These are phyloP conservation scores for Podaxis sp. DNA, from an alignment of 768 basidiomycete genomes.

Conservation along the genomic window DNA sequence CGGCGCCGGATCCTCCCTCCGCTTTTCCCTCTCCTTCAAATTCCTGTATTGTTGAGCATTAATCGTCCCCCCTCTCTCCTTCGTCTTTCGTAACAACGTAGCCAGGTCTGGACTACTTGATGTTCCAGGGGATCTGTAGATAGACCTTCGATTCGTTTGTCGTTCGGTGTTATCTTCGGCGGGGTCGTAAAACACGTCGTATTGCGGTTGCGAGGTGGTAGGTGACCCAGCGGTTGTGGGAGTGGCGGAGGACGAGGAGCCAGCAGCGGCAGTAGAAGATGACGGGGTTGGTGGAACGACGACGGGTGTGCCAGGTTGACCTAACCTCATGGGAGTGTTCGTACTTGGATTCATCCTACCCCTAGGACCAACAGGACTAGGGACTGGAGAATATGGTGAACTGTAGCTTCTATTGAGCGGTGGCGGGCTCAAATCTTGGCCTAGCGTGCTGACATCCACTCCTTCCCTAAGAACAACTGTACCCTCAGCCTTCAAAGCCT, in stretches of 20 bases:
- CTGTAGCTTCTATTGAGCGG: constrained; percentile 39
- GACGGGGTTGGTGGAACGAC: constrained; percentile 72
- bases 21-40: constrained; percentile 27
- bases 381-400: constrained; percentile 32
- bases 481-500: constrained; percentile 62
- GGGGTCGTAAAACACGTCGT: constrained; percentile 10
- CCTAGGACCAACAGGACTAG: constrained; percentile 23
- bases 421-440: constrained; percentile 46
- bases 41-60: constrained; percentile 28
- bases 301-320: constrained; percentile 56
- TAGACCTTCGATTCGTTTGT: constrained; percentile 75
- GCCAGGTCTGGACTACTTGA: constrained; percentile 92
- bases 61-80: constrained; percentile 57
- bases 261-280: constrained; percentile 27
- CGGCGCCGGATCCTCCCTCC: constrained; percentile 39
- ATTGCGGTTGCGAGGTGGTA: constrained; percentile 4
- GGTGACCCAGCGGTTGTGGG: constrained; percentile 24
- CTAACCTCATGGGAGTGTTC: constrained; percentile 7
- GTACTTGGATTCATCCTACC: constrained; percentile 4
- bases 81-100: constrained; percentile 81
- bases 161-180: constrained; percentile 21
- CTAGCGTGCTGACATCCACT: constrained; percentile 66
- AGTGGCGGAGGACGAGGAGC: constrained; percentile 47
- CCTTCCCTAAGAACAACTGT: constrained; percentile 74
- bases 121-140: constrained; percentile 87